phyloP scores from a whole-genome alignment of 2,329 filamentous ascomycete genomes.

The Colletotrichum camelliae region DNA sequence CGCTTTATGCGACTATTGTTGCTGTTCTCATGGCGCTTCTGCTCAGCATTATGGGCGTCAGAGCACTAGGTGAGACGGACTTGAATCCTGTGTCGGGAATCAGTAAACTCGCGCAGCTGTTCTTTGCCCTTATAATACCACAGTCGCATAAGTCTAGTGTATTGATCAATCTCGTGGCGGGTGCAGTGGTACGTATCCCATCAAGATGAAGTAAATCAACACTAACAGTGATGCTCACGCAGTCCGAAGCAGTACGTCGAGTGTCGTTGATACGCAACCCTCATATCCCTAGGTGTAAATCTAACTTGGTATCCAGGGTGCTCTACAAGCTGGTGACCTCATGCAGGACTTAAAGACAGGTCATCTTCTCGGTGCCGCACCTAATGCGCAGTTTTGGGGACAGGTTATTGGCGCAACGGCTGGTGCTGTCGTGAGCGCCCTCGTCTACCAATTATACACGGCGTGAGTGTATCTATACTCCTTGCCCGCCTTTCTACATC shows the following conservation, averaged over 20 bases:
- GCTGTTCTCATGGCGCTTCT: conserved; percentile 86
- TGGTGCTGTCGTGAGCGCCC: conserved; percentile 84
- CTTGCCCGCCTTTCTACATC: not conserved
- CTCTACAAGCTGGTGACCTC: conserved; percentile 92
- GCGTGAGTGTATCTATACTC: conserved; percentile 38
- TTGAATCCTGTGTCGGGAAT: conserved; percentile 97
- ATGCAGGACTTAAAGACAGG: conserved; percentile 98
- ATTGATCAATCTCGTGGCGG: conserved; percentile 94
- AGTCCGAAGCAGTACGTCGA: conserved; percentile 45
- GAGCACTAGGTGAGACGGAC: conserved; percentile 81
- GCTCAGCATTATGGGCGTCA: conserved; percentile 75
- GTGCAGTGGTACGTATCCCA: conserved; percentile 69
- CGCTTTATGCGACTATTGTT: conserved; percentile 74
- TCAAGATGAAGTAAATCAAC: not conserved
- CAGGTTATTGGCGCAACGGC: conserved; percentile 90
- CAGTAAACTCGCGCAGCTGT: conserved; percentile 92
- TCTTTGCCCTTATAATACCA: conserved; percentile 91
- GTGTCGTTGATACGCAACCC: not conserved
- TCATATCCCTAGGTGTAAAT: not conserved
- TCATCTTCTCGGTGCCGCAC: conserved; percentile 88
- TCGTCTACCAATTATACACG: conserved; percentile 90
- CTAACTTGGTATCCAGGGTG: conserved; percentile 52
- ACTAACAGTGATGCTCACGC: not conserved
- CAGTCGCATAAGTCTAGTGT: conserved; percentile 81
- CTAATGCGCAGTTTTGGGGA: conserved; percentile 95